Conservation (phyloP, 2,329 filamentous ascomycete genomes). For the Pyricularia grisea region DNA sequence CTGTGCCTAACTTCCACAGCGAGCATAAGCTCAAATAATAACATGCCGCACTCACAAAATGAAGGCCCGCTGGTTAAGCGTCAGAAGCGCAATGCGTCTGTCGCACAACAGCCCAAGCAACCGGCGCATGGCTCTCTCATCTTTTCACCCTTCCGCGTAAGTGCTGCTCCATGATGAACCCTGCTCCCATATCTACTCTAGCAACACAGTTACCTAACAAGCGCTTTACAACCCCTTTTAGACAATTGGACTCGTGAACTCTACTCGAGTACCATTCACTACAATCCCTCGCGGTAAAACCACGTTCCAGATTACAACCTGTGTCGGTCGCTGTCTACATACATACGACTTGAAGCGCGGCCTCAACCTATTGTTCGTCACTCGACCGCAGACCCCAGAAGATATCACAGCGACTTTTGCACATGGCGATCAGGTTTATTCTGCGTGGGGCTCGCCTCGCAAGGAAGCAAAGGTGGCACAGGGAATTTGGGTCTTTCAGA, state of each 20-base stretch:
- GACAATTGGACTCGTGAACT: constrained; percentile 90
- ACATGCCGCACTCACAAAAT: constrained; percentile 48
- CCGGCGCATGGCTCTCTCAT: constrained; percentile 57
- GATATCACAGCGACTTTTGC: constrained; percentile 79
- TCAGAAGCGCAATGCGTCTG: constrained; percentile 50
- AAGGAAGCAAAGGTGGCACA: constrained; percentile 33
- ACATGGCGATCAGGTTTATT: constrained; percentile 79
- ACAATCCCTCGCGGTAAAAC: constrained; percentile 83
- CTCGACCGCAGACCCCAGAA: constrained; percentile 76
- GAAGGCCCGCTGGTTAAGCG: constrained; percentile 64
- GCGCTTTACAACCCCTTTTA: constrained; percentile 24
- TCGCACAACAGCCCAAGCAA: constrained; percentile 6
- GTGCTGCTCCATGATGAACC: constrained; percentile 18
- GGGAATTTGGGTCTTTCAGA: constrained; percentile 85
- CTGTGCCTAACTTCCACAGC: not conserved
- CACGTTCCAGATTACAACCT: constrained; percentile 96
- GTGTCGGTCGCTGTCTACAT: constrained; percentile 79
- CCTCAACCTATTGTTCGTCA: constrained; percentile 88
- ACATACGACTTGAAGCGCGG: constrained; percentile 91
- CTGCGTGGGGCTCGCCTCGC: constrained; percentile 67
- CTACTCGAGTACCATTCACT: constrained; percentile 83
- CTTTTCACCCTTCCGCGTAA: constrained; percentile 87
- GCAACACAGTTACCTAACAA: not conserved
- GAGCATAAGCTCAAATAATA: constrained; percentile 9
- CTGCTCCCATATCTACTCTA: not conserved